phyloP scores from a whole-genome alignment of 805 yeast genomes.

The Hemisphaericaspora nanyangensis region DNA sequence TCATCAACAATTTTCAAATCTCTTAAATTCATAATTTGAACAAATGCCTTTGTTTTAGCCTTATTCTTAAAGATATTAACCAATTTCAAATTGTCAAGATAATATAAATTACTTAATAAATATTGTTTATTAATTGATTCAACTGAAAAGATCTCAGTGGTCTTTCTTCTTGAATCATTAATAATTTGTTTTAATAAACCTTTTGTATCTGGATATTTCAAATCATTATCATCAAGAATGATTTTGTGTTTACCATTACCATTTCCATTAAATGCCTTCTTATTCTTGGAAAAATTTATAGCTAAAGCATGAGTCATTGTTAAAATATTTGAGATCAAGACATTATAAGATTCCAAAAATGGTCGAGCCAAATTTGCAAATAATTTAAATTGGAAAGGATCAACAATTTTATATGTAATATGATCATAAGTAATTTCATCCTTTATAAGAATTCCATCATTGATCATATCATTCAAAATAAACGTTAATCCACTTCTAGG shows the following conservation, averaged over 20 bases:
- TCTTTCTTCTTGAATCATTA: conserved; percentile 13
- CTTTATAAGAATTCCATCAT: conserved; percentile 10
- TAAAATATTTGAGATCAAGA: conserved; percentile 9
- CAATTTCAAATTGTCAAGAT: conserved; percentile 31
- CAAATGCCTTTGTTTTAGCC: conserved; percentile 38
- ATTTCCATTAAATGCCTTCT: conserved; percentile 1
- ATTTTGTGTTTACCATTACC: conserved; percentile 5
- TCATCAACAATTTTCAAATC: conserved; percentile 23
- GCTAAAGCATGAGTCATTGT: conserved; percentile 6
- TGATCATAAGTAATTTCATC: conserved; percentile 8
- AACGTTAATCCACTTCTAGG: conserved; percentile 22
- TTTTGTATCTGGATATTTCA: conserved; percentile 29
- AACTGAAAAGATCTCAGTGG: conserved; percentile 22
- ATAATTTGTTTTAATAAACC: conserved; percentile 25
- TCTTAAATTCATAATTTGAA: conserved; percentile 22
- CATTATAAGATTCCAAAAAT: conserved; percentile 28
- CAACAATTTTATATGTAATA: conserved; percentile 16
- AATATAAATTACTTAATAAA: conserved; percentile 35
- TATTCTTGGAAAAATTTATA: conserved; percentile 6
- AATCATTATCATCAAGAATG: conserved; percentile 17
- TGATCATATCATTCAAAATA: conserved; percentile 23
- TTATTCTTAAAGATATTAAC: conserved; percentile 38
- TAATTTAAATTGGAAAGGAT: conserved; percentile 18
- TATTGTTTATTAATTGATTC: conserved; percentile 42
- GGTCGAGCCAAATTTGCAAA: conserved; percentile 31